Base-by-base conservation (phyloP, 129 eudicot species). In the Smallanthus sonchifolius region DNA sequence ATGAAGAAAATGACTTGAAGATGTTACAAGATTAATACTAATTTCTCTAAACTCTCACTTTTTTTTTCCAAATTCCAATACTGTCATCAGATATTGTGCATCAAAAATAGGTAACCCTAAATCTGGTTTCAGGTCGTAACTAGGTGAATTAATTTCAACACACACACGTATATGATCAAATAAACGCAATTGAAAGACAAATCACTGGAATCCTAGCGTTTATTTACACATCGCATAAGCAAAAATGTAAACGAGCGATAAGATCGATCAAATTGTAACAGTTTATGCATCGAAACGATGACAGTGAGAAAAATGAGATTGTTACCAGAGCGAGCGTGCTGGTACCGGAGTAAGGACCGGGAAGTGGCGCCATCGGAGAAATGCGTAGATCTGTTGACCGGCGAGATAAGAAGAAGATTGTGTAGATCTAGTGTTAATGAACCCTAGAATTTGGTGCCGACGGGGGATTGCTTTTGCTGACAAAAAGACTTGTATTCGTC, bases 261-360 rank as follows among this genome's bases (percentile, higher is more conserved):
- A 45, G 19, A 74, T 49, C 43, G 19, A 75, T 65, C 54, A 51
- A 65, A 36, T 72, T 56, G 54, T 73, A 4, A 20, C 30, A 65
- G 2, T 49, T 20, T 7, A 64, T 65, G 65, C 16, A 67, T 32
- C 42, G n/a, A 69, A 13, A 15, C 11, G 40, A 68, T 17, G 44
- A 36, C 59, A 45, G 1, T 34, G 64, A 43, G 59, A 70, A 1
- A 24, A 24, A 24, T 24, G 30, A 24, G 30, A 24, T 39, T 40
- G 48, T 56, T 92, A 92, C 97, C 93, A 89, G 45, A 51, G 97
- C 92, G 36, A 91, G 90, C 6, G 89, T 80, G 83, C 92, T 89
- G 79, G 73, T 84, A 49, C 96, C 96, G 36, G 92, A 82, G 77
- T 89, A 89, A 32, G 86, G 91, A 49, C 89, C 92, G 51, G 87